Evolutionary conservation across 495 filamentous ascomycete species (phyloP), one percentile per base, ranked within the genome.

Genomic region (Elasticomyces elasticus): DNA sequence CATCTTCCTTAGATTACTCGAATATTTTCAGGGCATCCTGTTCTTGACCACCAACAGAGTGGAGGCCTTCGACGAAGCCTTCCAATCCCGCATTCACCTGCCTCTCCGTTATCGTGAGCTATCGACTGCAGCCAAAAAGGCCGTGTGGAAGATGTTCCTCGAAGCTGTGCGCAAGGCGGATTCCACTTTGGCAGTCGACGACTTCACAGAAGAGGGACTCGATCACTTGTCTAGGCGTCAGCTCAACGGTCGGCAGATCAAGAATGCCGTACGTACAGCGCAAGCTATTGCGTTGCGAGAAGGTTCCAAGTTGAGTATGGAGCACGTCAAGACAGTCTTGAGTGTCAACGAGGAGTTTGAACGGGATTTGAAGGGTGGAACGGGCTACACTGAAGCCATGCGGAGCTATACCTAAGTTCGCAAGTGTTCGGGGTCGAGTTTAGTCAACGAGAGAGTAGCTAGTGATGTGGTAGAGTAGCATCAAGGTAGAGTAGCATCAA

Each of bases 241-340:
- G 37, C 69, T 95, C 50, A 95, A 95, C 62, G 89, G 89, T n/a
- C 80, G 89, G 55, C 89, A 94, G 75, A 95, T 95, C 76, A 95
- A 95, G 73, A 95, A 95, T 67, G 85, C 83, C 5, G 84, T 94
- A 40, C 79, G 86, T 49, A 90, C 87, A 2, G 87, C 89, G 0
- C 89, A 95, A 66, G 84, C 85, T 0, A 74, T 95, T 13, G 89
- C 89, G 2, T 79, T 92, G 54, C 85, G 87, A 58, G 85, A 89
- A 65, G 72, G 73, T 35, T 75, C 80, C 35, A 74, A 76, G 0
- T 74, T 95, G 5, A 76, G 77, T 1, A 89, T 94, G 83, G 77
- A 80, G 40, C 87, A 94, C 64, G 87, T 95, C 69, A 82, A 81
- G 59, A 77, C 83, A 46, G 87, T 94, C 17, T 76, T 95, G 1